These are phyloP conservation scores for Abelmoschus esculentus DNA, from an alignment of 345 rosid genomes.

Conservation along the genomic window DNA sequence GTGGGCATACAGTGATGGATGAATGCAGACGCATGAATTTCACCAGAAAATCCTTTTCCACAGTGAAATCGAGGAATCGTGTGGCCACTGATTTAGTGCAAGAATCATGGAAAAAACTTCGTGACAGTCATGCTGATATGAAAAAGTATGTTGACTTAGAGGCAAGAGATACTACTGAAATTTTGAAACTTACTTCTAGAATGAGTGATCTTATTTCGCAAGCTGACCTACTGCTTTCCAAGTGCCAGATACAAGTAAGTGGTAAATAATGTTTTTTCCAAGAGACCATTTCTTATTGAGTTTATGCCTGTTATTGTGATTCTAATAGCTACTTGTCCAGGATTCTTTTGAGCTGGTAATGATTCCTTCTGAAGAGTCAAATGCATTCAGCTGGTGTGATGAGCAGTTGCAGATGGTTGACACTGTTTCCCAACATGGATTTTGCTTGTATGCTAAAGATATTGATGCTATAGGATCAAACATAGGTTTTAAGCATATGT, in stretches of 20 bases:
- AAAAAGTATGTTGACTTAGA: slow-evolving; percentile 45
- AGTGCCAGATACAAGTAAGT: slow-evolving; percentile 43
- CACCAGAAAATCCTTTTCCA: slow-evolving; percentile 25
- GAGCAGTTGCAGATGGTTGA: slow-evolving; percentile 57
- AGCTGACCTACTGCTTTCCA: slow-evolving; percentile 46
- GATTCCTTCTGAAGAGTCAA: slow-evolving; percentile 33
- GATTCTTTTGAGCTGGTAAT: slow-evolving; percentile 36
- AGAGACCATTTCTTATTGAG: slow-evolving; percentile 2
- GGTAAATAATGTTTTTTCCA: not conserved
- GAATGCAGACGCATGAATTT: slow-evolving; percentile 82
- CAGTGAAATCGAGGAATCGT: slow-evolving; percentile 20
- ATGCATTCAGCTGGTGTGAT: slow-evolving; percentile 31
- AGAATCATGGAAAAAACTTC: slow-evolving; percentile 64
- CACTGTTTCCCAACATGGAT: slow-evolving; percentile 46
- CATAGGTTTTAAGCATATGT: slow-evolving; percentile 17
- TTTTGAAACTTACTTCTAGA: slow-evolving; percentile 36
- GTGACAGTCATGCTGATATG: slow-evolving; percentile 30
- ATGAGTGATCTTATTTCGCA: slow-evolving; percentile 71
- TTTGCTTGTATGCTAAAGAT: slow-evolving; percentile 45
- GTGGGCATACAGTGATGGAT: slow-evolving; percentile 58
- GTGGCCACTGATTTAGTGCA: slow-evolving; percentile 33
- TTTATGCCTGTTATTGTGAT: slow-evolving; percentile 7
- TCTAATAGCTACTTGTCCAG: slow-evolving; percentile 31
- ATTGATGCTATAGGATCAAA: slow-evolving; percentile 29
- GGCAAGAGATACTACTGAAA: slow-evolving; percentile 40